Evolutionary conservation across 352 stramenopile genomes (phyloP), one percentile per base, ranked within the genome.

Genomic region (Elongisporangium undulatum): DNA sequence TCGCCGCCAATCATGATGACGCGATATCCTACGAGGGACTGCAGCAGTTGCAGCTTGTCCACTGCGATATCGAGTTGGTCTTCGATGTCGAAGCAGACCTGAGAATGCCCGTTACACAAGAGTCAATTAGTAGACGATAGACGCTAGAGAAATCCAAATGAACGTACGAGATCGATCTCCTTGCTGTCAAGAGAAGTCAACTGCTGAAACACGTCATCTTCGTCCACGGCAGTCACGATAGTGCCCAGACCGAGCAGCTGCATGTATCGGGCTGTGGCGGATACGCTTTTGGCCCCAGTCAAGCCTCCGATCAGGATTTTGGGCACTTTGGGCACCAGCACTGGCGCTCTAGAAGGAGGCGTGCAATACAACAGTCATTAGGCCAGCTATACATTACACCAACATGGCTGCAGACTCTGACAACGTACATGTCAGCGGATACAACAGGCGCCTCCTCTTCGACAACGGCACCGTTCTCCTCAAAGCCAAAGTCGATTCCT

Each of bases 11-110:
- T 65, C 0, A 90, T 51, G 29, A 89, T 83, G 26, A 92, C 75
- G 0, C 74, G 61, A 17, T 69, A 72, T 2, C 75, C 78, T 17
- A 86, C 60, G 3, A 62, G 24, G 5, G 21, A n/a, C 23, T 83
- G 70, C 2, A 90, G 68, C 12, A 59, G 45, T 8, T 60, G 34
- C 20, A 87, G 74, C 24, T 77, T 87, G 9, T 63, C 53, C 12
- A 84, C 26, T 0, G 81, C 77, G 10, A 58, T 63, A 45, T 86
- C 75, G 19, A 89, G 62, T 2, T 82, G 68, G 10, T 49, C 62
- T 1, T 77, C 79, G 29, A 90, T 71, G 50, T 90, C 83, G 52
- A 86, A 89, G 26, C 76, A 85, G 5, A 92, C 59, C 82, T 91
- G 56, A 22, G n/a, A n/a, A n/a, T n/a, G n/a, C n/a, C n/a, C n/a